Conservation (phyloP, 352 stramenopile species). For the Aphanomyces stellatus region DNA sequence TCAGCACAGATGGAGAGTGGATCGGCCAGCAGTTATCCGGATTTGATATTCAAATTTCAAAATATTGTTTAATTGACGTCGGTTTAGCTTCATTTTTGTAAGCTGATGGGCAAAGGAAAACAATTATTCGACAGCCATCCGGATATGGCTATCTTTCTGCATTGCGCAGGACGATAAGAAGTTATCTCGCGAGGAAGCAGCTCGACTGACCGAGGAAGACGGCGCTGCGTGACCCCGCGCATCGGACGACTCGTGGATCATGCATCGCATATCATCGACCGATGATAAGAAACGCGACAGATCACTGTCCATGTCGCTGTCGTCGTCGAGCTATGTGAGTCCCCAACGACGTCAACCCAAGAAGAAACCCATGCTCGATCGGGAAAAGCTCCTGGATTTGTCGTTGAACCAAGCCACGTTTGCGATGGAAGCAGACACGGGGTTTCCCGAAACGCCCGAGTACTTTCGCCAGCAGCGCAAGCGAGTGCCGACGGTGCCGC, state of each 20-base stretch:
- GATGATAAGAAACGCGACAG: slow-evolving; percentile 6
- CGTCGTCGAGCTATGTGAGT: slow-evolving; percentile 10
- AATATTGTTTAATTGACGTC: no score
- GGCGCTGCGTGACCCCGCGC: neutral
- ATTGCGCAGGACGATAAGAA: no score
- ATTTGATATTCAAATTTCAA: no score
- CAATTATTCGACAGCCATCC: no score
- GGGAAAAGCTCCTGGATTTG: neutral
- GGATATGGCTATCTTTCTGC: no score
- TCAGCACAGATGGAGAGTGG: no score
- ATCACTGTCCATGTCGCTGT: slow-evolving; percentile 5
- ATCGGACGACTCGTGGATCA: no score
- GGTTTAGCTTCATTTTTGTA: no score
- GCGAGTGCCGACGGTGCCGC: neutral
- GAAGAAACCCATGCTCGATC: slow-evolving; percentile 9
- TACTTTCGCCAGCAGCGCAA: slow-evolving; percentile 9
- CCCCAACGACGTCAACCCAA: slow-evolving; percentile 3
- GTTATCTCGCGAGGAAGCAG: no score
- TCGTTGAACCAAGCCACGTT: neutral
- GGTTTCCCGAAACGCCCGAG: neutral
- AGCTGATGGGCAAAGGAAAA: no score
- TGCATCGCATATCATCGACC: neutral
- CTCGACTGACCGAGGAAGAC: neutral
- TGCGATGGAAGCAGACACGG: neutral
- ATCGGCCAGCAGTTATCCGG: no score